Base-by-base conservation (phyloP, 2,329 filamentous ascomycete genomes). In the Fusarium sterilihyphosum region DNA sequence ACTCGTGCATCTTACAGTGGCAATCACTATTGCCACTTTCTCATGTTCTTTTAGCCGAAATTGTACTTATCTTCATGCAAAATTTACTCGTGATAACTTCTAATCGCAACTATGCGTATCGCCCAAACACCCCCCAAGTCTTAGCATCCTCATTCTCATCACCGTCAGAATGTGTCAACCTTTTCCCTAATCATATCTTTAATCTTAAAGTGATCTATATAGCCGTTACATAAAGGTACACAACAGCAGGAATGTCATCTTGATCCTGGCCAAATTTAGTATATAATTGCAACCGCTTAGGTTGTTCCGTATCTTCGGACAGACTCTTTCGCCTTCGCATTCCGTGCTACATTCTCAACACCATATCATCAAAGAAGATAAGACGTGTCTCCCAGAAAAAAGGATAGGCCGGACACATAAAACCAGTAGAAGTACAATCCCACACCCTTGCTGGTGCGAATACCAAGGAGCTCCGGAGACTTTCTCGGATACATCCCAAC, bases 401-500 rank as follows among this genome's bases (percentile, higher is more conserved):
- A 40, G 14, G 14, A 8, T 24, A 53, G 50, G 66, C 9, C 64
- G 56, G 54, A 61, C 29, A 68, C 64, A 37, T 68, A 38, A 61
- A 24, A n/a, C 16, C 52, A 43, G 38, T 29, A 26, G 26, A 18
- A n/a, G 26, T 43, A 18, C 33, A 43, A 40, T 56, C 20, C 29
- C 20, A 20, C 24, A 17, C 16, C 38, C 29, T 16, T 13, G 20
- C 12, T 26, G 12, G 16, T n/a, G 17, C 13, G 53, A 24, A 46
- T 16, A 68, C 35, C 41, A 68, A 68, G 31, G 47, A 59, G 35
- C 26, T 53, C 43, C 62, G 67, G 67, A 69, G 29, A 69, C 57
- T 64, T 69, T 57, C n/a, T 67, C 65, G 67, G 67, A 70, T 31
- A 70, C 43, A 69, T 70, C 20, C 50, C 20, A 43, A 44, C 31